Evolutionary conservation across 2,329 filamentous ascomycete species (phyloP).

Genomic region (Torrubiella hemipterigena): DNA sequence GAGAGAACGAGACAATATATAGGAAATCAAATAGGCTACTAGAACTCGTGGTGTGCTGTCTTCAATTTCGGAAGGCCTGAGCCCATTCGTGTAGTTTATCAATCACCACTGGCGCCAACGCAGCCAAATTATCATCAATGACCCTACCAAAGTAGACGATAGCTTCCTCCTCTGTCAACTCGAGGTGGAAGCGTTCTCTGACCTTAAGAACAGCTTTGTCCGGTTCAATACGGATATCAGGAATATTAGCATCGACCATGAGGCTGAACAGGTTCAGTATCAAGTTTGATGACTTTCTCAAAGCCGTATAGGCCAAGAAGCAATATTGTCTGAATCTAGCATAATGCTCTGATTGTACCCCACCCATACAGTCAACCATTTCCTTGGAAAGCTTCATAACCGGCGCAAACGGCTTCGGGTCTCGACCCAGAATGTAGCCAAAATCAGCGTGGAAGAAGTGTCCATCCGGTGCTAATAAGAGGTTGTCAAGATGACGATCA

Average conservation of each 20-base stretch:
- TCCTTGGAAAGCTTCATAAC: constrained; percentile 95
- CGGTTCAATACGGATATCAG: constrained; percentile 82
- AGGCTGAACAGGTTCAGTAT: constrained; percentile 92
- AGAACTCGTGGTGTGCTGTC: background rate
- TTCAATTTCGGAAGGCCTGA: constrained; percentile 72
- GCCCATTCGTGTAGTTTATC: constrained; percentile 90
- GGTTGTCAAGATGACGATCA: constrained; percentile 89
- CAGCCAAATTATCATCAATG: constrained; percentile 83
- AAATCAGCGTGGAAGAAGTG: constrained; percentile 99
- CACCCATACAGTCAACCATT: constrained; percentile 98
- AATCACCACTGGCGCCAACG: constrained; percentile 86
- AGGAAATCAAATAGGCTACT: background rate
- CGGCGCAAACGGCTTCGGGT: constrained; percentile 94
- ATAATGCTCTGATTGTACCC: constrained; percentile 68
- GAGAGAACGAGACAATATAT: no score
- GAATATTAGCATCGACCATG: constrained; percentile 96
- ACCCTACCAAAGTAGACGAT: constrained; percentile 77
- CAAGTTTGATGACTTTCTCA: constrained; percentile 80
- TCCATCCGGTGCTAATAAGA: constrained; percentile 77
- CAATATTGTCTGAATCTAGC: constrained; percentile 88
- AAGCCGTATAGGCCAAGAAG: constrained; percentile 83
- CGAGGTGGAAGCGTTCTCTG: constrained; percentile 84
- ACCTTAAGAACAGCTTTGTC: constrained; percentile 94
- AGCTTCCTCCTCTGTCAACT: constrained; percentile 85
- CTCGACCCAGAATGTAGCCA: constrained; percentile 91